Conservation (phyloP, 2,329 filamentous ascomycete species). For the Aspergillus ibericus region DNA sequence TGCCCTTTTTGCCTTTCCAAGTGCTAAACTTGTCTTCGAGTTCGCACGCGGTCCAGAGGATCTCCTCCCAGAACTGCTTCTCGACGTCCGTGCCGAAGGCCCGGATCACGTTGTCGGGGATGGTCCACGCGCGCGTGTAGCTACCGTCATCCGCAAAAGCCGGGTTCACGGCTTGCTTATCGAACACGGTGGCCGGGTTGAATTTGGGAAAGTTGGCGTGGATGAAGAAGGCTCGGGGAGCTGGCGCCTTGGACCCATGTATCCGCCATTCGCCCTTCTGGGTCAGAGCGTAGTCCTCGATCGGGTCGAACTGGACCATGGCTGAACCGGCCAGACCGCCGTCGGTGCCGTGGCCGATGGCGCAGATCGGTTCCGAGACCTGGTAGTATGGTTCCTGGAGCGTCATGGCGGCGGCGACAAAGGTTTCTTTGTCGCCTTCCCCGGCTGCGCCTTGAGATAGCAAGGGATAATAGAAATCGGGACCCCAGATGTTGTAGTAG, state of each 20-base stretch:
- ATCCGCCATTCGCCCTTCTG: constrained; percentile 25
- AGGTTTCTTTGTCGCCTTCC: constrained; percentile 55
- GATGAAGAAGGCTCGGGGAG: constrained; percentile 40
- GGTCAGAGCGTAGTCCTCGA: constrained; percentile 32
- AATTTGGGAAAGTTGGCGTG: constrained; percentile 45
- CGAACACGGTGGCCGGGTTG: constrained; percentile 40
- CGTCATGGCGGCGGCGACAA: constrained; percentile 46
- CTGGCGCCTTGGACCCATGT: constrained; percentile 28
- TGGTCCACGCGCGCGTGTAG: constrained; percentile 35
- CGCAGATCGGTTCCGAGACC: constrained; percentile 39
- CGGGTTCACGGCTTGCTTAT: constrained; percentile 28
- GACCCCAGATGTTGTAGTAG: constrained; percentile 53
- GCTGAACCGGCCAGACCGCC: constrained; percentile 37
- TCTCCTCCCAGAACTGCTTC: constrained; percentile 40
- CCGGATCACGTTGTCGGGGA: constrained; percentile 28
- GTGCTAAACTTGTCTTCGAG: constrained; percentile 34
- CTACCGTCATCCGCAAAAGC: constrained; percentile 33
- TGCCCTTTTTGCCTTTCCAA: constrained; percentile 33
- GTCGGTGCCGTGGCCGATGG: constrained; percentile 32
- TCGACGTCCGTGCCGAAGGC: constrained; percentile 39
- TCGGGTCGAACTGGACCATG: constrained; percentile 41
- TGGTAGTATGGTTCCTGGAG: constrained; percentile 44
- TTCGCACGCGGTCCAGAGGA: constrained; percentile 40
- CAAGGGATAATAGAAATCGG: constrained; percentile 47
- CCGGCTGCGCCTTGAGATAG: constrained; percentile 50